phyloP scores from a whole-genome alignment of 1,139 yeast genomes.

The Pichia sp. region DNA sequence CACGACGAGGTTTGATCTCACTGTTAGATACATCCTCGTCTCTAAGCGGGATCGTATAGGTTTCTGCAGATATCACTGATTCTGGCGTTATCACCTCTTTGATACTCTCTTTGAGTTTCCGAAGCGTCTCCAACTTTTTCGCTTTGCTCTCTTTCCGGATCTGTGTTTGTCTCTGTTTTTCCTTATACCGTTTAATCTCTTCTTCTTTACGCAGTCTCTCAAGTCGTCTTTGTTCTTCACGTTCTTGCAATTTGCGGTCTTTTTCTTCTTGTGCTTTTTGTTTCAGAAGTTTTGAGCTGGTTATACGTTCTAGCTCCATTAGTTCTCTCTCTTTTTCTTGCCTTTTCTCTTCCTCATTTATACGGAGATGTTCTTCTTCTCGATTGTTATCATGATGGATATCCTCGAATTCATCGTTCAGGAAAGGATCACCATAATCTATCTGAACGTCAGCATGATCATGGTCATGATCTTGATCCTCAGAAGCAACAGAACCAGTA shows the following conservation, averaged over 20 bases:
- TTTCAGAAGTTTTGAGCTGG: background rate
- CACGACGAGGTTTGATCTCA: conserved; percentile 33
- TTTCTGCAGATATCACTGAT: background rate
- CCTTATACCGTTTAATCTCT: background rate
- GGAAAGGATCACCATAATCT: too few relatives aligned
- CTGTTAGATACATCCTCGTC: conserved; percentile 1
- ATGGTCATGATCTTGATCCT: too few relatives aligned
- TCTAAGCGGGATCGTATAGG: conserved; percentile 7
- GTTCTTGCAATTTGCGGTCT: conserved; percentile 1
- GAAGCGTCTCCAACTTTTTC: conserved; percentile 4
- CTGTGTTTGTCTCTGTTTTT: background rate
- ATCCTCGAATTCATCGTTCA: too few relatives aligned
- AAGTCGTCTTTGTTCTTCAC: background rate
- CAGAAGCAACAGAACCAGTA: too few relatives aligned
- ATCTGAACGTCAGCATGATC: too few relatives aligned
- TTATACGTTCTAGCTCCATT: background rate
- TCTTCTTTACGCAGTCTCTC: background rate
- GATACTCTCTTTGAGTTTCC: too few relatives aligned
- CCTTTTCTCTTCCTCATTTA: conserved; percentile 1
- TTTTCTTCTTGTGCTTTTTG: conserved; percentile 3
- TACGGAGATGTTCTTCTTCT: too few relatives aligned
- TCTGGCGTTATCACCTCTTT: too few relatives aligned
- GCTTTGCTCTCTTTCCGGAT: background rate
- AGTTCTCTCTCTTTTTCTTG: conserved; percentile 1
- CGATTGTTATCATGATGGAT: too few relatives aligned